Conservation (phyloP, 805 yeast species). For the Barnettozyma populi region DNA sequence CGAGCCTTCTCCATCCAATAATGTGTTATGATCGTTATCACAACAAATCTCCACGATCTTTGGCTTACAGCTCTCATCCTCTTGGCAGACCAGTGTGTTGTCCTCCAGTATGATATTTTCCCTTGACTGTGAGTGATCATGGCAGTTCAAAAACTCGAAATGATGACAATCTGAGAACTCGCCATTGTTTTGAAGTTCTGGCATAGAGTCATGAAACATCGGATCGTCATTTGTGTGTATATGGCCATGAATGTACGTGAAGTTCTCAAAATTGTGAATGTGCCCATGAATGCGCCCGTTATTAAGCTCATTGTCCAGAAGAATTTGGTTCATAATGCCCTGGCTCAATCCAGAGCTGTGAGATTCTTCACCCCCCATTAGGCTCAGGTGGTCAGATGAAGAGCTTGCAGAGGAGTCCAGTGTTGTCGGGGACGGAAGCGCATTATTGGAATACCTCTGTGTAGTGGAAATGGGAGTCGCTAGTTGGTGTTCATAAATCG, state of each 20-base stretch:
- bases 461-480: background rate
- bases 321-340: conserved; percentile 2
- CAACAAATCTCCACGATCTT: conserved; percentile 38
- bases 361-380: background rate
- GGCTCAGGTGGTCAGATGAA: background rate
- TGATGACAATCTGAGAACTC: conserved; percentile 33
- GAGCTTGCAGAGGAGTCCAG: background rate
- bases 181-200: conserved; percentile 11
- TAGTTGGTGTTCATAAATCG: background rate
- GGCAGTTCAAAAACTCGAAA: conserved; percentile 37
- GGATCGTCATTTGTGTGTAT: conserved; percentile 39
- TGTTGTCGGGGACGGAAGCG: background rate
- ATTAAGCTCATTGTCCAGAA: conserved; percentile 3
- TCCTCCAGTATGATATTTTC: conserved; percentile 15
- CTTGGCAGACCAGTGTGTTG: conserved; percentile 16
- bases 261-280: conserved; percentile 54
- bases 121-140: conserved; percentile 19
- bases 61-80: conserved; percentile 31
- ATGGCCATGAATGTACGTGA: conserved; percentile 66
- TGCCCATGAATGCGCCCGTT: conserved; percentile 66
- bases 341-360: background rate
- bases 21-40: conserved; percentile 27
- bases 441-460: background rate
- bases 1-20: background rate
- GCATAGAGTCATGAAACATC: background rate